These are phyloP conservation scores for Darksidea phi DNA, from an alignment of 495 filamentous ascomycete species.

Conservation along the genomic window DNA sequence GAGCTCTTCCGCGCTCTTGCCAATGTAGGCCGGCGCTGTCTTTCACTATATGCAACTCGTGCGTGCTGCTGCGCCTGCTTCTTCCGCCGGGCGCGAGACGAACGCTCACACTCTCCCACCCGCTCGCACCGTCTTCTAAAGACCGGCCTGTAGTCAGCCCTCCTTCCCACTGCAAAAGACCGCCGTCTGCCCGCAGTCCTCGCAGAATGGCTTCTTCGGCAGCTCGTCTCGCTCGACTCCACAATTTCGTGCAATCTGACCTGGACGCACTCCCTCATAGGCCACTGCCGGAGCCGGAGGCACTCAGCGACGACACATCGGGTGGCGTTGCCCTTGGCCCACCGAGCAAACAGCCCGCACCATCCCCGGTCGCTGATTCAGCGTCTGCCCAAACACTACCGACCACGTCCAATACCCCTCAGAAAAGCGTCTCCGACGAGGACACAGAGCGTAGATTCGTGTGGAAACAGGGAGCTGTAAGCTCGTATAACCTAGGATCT, in stretches of 20 bases:
- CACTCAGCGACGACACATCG: slow-evolving; percentile 9
- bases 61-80: not conserved
- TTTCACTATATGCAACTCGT: not conserved
- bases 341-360: not conserved
- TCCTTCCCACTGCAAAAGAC: too few species aligned
- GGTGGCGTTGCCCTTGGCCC: slow-evolving; percentile 20
- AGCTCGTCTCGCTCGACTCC: slow-evolving; percentile 16
- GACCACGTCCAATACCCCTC: not conserved
- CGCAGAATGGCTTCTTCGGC: slow-evolving; percentile 11
- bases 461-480: slow-evolving; percentile 9
- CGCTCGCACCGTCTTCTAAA: too few species aligned
- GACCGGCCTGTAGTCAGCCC: too few species aligned
- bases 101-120: too few species aligned
- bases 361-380: not conserved
- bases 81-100: not conserved
- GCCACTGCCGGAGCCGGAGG: not conserved
- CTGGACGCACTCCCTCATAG: slow-evolving; percentile 23
- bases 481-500: slow-evolving; percentile 12
- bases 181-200: not conserved
- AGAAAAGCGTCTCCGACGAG: not conserved
- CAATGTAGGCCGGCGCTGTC: not conserved
- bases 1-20: too few species aligned
- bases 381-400: not conserved
- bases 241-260: slow-evolving; percentile 9
- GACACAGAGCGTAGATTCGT: slow-evolving; percentile 21